phyloP scores from a whole-genome alignment of 1,284 basidiomycete genomes.

The Pseudozyma sp. region DNA sequence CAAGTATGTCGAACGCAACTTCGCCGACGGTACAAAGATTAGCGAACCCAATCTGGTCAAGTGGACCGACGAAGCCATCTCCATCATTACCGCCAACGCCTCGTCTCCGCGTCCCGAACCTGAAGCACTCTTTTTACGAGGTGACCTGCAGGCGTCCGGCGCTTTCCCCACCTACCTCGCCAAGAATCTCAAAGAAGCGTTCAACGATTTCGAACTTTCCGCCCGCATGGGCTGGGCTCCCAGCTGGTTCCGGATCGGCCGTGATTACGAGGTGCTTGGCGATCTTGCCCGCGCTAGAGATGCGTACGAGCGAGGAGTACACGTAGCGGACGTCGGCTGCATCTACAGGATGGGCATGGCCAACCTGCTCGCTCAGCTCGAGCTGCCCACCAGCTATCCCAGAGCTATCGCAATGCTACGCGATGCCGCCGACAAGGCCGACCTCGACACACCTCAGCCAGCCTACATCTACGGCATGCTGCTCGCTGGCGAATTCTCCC shows the following conservation, averaged over 20 bases:
- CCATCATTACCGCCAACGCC: slow-evolving; percentile 54
- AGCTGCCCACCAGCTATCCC: slow-evolving; percentile 73
- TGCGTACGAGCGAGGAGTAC: slow-evolving; percentile 83
- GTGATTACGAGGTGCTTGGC: slow-evolving; percentile 89
- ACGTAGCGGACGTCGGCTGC: slow-evolving; percentile 78
- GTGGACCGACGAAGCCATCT: slow-evolving; percentile 76
- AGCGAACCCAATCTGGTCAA: slow-evolving; percentile 75
- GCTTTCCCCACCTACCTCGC: slow-evolving; percentile 70
- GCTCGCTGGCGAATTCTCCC: slow-evolving; percentile 74
- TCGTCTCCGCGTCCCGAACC: slow-evolving; percentile 71
- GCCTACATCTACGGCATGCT: slow-evolving; percentile 84
- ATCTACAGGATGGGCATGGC: slow-evolving; percentile 84
- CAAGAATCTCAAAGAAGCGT: slow-evolving; percentile 81
- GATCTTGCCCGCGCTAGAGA: slow-evolving; percentile 78
- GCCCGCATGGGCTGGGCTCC: slow-evolving; percentile 64
- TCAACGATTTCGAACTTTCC: slow-evolving; percentile 78
- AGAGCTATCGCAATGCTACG: slow-evolving; percentile 79
- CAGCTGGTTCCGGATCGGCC: slow-evolving; percentile 85
- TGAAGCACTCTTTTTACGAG: slow-evolving; percentile 81
- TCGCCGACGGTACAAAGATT: slow-evolving; percentile 69
- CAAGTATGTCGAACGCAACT: slow-evolving; percentile 76
- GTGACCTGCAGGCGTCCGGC: slow-evolving; percentile 78
- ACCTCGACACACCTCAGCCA: slow-evolving; percentile 83
- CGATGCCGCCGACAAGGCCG: slow-evolving; percentile 80
- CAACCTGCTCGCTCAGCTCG: slow-evolving; percentile 85